These are phyloP conservation scores for Lactarius hengduanensis DNA, from an alignment of 768 basidiomycete species.

Conservation along the genomic window DNA sequence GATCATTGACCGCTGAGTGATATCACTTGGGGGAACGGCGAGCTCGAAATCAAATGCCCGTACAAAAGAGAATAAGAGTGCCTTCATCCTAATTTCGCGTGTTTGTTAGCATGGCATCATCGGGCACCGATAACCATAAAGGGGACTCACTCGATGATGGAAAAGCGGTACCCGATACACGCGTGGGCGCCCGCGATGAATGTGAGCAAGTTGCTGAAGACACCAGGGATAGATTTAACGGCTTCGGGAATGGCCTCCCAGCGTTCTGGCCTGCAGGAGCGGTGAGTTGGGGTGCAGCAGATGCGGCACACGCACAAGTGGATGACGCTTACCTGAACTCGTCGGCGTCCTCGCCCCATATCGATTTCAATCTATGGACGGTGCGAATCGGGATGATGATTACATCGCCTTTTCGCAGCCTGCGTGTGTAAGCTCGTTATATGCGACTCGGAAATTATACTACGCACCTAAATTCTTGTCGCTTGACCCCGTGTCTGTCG, in stretches of 20 bases:
- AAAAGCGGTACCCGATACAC: slow-evolving; percentile 30
- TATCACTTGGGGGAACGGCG: slow-evolving; percentile 11
- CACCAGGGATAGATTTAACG: slow-evolving; percentile 16
- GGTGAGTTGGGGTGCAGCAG: not conserved
- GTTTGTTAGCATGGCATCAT: not conserved
- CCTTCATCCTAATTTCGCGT: slow-evolving; percentile 29
- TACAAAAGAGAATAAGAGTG: slow-evolving; percentile 30
- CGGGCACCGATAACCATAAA: too few relatives aligned
- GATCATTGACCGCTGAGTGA: slow-evolving; percentile 16
- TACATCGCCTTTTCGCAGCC: slow-evolving; percentile 20
- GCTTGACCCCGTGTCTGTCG: slow-evolving; percentile 25
- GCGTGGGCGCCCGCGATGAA: slow-evolving; percentile 26
- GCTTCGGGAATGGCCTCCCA: slow-evolving; percentile 26
- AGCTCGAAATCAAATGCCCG: slow-evolving; percentile 32
- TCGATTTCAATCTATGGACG: slow-evolving; percentile 20
- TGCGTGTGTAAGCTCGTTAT: not conserved
- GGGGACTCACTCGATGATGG: slow-evolving; percentile 26
- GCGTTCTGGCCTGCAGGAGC: slow-evolving; percentile 27
- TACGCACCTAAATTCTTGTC: slow-evolving; percentile 28
- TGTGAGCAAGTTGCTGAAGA: slow-evolving; percentile 25
- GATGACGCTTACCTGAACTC: slow-evolving; percentile 31
- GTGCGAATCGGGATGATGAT: slow-evolving; percentile 22
- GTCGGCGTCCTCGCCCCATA: slow-evolving; percentile 31
- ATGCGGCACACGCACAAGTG: not conserved
- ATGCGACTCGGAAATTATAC: not conserved